These are phyloP conservation scores for Mycena kentingensis DNA, from an alignment of 768 basidiomycete genomes.

Conservation along the genomic window DNA sequence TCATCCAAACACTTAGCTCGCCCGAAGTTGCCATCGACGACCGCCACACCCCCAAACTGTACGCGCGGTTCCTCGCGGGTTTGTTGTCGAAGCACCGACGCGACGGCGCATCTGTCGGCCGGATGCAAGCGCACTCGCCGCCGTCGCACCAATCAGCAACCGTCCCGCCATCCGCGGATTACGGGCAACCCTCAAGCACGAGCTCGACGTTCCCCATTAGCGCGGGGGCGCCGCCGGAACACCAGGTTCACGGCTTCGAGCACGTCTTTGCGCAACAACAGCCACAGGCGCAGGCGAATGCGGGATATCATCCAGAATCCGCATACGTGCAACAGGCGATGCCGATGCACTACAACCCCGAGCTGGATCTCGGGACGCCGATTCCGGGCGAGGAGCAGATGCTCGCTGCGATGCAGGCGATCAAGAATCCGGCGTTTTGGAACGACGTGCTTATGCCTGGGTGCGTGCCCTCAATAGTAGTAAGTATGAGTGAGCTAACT, in stretches of 20 bases:
- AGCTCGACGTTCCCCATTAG: conserved; percentile 33
- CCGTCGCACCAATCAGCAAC: conserved; percentile 34
- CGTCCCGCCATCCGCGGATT: conserved; percentile 14
- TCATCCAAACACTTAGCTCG: conserved; percentile 72
- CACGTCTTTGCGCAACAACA: conserved; percentile 15
- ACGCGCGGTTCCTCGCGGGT: conserved; percentile 78
- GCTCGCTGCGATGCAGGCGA: conserved; percentile 71
- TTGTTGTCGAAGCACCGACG: conserved; percentile 67
- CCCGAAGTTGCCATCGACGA: conserved; percentile 80
- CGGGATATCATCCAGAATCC: too few relatives aligned
- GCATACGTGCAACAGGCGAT: conserved; percentile 33
- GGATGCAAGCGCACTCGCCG: conserved; percentile 53
- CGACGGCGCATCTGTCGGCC: conserved; percentile 64
- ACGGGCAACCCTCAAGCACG: conserved; percentile 18
- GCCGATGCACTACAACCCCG: conserved; percentile 48
- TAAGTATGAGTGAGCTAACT: too few relatives aligned
- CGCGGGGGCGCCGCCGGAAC: too few relatives aligned
- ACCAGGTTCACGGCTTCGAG: too few relatives aligned
- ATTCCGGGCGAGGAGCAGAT: conserved; percentile 57
- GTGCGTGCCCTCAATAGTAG: too few relatives aligned
- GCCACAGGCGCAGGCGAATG: conserved; percentile 5
- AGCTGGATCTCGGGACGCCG: conserved; percentile 41
- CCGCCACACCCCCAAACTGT: conserved; percentile 76
- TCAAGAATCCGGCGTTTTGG: conserved; percentile 77
- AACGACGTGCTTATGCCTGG: conserved; percentile 86